Percentiles rank a stretch among this genome's conserved stretches.
These are phyloP conservation scores for Chaetomium sp. DNA, from an alignment of 2,329 filamentous ascomycete species.

Conservation along the genomic window DNA sequence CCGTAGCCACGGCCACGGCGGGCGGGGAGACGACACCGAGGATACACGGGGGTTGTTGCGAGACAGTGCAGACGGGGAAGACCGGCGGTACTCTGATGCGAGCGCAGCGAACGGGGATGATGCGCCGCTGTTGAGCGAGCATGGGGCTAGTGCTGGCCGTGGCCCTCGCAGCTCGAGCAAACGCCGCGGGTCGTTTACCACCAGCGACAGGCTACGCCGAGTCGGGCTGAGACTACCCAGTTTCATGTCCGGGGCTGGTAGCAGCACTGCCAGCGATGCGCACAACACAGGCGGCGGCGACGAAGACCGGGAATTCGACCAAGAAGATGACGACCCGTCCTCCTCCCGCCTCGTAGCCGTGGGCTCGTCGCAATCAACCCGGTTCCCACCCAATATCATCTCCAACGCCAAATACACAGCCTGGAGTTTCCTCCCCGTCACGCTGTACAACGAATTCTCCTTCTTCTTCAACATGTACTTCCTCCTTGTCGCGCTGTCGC, in stretches of 20 bases:
- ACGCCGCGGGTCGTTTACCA: slow-evolving; percentile 31
- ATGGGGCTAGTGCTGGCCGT: background rate
- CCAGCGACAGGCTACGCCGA: slow-evolving; percentile 36
- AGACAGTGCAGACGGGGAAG: slow-evolving; percentile 47
- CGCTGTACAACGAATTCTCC: slow-evolving; percentile 96
- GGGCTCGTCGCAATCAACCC: slow-evolving; percentile 63
- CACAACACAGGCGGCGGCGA: slow-evolving; percentile 26
- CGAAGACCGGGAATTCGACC: slow-evolving; percentile 43
- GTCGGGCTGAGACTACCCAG: slow-evolving; percentile 57
- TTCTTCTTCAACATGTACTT: slow-evolving; percentile 99
- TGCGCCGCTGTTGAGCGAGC: slow-evolving; percentile 60
- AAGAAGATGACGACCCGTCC: slow-evolving; percentile 56
- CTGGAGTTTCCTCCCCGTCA: slow-evolving; percentile 87
- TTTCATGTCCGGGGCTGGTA: slow-evolving; percentile 48
- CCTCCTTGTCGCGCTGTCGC: slow-evolving; percentile 86
- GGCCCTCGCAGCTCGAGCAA: slow-evolving; percentile 21
- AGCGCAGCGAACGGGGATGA: slow-evolving; percentile 61
- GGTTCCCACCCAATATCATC: slow-evolving; percentile 83
- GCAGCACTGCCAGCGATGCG: background rate
- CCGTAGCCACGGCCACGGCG: slow-evolving; percentile 46
- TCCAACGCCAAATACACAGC: slow-evolving; percentile 98
- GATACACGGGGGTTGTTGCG: slow-evolving; percentile 63
- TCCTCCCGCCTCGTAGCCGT: slow-evolving; percentile 70
- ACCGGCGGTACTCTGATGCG: slow-evolving; percentile 52
- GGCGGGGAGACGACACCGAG: slow-evolving; percentile 47